Evolutionary conservation across 768 basidiomycete species (phyloP), one percentile per base, ranked within the genome.

Genomic region (Trametopsis cervina): DNA sequence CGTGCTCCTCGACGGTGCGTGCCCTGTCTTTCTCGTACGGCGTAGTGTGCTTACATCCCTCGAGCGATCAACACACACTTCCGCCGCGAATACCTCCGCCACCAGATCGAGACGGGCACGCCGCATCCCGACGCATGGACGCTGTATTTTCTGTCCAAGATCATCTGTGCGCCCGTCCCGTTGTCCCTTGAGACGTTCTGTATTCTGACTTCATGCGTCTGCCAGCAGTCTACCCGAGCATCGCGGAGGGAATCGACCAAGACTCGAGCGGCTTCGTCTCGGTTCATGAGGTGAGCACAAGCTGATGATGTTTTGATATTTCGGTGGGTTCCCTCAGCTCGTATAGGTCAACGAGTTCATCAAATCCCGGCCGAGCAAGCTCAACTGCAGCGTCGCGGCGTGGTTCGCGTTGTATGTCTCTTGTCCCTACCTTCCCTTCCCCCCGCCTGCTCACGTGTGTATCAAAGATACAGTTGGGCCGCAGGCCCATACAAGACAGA

Each of bases 401-500:
- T 64, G 58, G 63, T 51, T 58, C 18, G 49, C 57, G 13, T 58
- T 52, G 51, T 52, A 33, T 44, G 54, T 57, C 6, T 13, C 39
- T 42, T 29, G 1, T n/a, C n/a, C n/a, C n/a, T n/a, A n/a, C n/a
- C n/a, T n/a, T n/a, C n/a, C n/a, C n/a, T n/a, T n/a, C n/a, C n/a
- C n/a, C n/a, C n/a, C n/a, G n/a, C n/a, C n/a, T n/a, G n/a, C n/a
- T n/a, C n/a, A n/a, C n/a, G n/a, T n/a, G n/a, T n/a, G n/a, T n/a
- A n/a, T n/a, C n/a, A n/a, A n/a, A n/a, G n/a, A n/a, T 38, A 11
- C 37, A 64, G 63, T 29, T 62, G 61, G 57, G 61, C 63, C 1
- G 60, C 47, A 2, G 63, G 63, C 11, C 62, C 61, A 50, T 60
- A 61, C 45, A 58, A 58, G 42, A 60, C 59, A 42, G 51, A 58